These are phyloP conservation scores for Fusarium sp. DNA, from an alignment of 2,329 filamentous ascomycete species.

Conservation along the genomic window DNA sequence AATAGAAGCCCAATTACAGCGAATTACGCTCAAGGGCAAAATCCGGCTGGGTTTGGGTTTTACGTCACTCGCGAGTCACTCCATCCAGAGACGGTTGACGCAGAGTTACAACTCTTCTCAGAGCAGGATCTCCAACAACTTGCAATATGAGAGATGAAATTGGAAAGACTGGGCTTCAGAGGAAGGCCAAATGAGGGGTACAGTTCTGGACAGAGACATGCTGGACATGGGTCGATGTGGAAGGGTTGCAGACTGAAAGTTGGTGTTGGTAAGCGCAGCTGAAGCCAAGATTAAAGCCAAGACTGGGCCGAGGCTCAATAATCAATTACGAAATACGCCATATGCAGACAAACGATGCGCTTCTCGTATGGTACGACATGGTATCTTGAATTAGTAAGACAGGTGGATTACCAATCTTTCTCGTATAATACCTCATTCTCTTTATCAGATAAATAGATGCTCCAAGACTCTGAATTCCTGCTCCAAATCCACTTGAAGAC, in stretches of 20 bases:
- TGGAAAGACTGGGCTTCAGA: background rate
- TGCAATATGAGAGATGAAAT: background rate
- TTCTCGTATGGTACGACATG: background rate
- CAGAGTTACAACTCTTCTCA: background rate
- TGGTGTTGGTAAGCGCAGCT: background rate
- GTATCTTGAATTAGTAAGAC: background rate
- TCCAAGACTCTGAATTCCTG: background rate
- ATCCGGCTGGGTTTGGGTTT: background rate
- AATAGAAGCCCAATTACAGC: background rate
- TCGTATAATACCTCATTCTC: background rate
- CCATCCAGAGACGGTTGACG: background rate
- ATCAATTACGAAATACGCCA: background rate
- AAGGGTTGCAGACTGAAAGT: background rate
- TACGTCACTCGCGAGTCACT: background rate
- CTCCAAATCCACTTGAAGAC: background rate
- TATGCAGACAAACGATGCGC: background rate
- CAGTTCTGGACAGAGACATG: background rate
- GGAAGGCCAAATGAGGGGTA: background rate
- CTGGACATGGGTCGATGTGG: background rate
- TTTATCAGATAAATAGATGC: background rate
- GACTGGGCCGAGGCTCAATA: background rate
- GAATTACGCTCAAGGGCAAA: background rate
- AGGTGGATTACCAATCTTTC: background rate
- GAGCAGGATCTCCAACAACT: background rate
- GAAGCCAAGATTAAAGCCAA: background rate